These are phyloP conservation scores for Magnolia sinica DNA, from an alignment of 164 flowering plant genomes.

Conservation along the genomic window DNA sequence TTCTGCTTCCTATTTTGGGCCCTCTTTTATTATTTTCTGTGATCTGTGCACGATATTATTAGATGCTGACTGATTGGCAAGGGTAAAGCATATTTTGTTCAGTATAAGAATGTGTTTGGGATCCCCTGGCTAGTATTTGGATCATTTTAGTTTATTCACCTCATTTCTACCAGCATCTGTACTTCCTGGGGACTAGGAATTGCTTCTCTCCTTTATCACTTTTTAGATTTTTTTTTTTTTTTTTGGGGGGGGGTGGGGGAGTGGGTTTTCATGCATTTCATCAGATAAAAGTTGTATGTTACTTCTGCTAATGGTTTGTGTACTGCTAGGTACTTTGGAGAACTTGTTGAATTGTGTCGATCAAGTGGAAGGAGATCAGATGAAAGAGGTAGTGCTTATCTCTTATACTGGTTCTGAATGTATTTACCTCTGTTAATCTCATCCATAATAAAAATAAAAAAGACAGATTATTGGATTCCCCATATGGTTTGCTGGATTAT, in stretches of 20 bases:
- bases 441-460: background rate
- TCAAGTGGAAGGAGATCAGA: conserved; percentile 64
- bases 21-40: background rate
- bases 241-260: background rate
- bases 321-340: conserved; percentile 63
- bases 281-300: background rate
- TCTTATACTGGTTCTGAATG: background rate
- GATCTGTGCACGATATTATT: background rate
- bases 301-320: conserved; percentile 3
- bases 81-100: background rate
- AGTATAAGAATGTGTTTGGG: no score
- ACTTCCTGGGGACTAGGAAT: background rate
- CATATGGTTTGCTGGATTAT: background rate
- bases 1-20: background rate
- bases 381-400: conserved; percentile 47
- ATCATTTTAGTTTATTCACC: background rate
- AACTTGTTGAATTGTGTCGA: conserved; percentile 65
- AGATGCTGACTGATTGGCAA: background rate
- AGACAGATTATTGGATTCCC: background rate
- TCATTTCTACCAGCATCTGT: background rate
- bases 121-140: background rate
- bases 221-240: background rate
- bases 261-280: background rate
- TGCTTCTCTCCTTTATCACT: background rate
- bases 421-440: background rate